Conservation (phyloP, 2,329 filamentous ascomycete species). For the Atkinsonella hypoxylon region DNA sequence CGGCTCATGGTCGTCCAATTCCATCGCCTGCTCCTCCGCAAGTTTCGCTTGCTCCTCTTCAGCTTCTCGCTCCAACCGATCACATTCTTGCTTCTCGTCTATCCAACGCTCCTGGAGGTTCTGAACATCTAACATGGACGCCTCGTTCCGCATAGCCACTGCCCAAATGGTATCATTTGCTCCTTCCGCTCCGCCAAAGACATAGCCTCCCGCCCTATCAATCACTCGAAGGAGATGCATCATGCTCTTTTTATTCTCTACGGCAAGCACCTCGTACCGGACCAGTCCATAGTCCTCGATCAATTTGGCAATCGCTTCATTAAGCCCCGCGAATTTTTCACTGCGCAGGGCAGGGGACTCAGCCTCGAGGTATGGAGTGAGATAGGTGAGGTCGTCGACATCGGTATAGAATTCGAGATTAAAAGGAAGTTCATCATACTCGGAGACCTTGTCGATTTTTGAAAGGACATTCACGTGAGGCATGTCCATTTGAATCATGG, state of each 20-base stretch:
- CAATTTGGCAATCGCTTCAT: constrained; percentile 74
- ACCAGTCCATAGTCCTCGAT: constrained; percentile 87
- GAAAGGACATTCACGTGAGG: constrained; percentile 92
- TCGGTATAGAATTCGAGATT: constrained; percentile 97
- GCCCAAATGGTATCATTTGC: constrained; percentile 97
- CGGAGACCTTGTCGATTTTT: constrained; percentile 88
- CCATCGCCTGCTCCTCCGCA: constrained; percentile 25
- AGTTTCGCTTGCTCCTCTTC: constrained; percentile 61
- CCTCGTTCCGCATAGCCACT: constrained; percentile 73
- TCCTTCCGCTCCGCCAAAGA: constrained; percentile 80
- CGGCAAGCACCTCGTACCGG: constrained; percentile 82
- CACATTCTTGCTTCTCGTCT: constrained; percentile 78
- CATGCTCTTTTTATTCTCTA: constrained; percentile 97
- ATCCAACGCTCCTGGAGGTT: constrained; percentile 97
- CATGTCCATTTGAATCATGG: constrained; percentile 97
- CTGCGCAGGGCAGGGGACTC: constrained; percentile 61
- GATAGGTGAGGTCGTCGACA: constrained; percentile 80
- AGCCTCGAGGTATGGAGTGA: constrained; percentile 67
- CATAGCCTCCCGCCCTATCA: constrained; percentile 84
- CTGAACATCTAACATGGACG: constrained; percentile 63
- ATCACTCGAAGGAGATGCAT: constrained; percentile 81
- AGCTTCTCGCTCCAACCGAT: constrained; percentile 63
- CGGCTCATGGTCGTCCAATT: constrained; percentile 20
- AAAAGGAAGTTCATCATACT: constrained; percentile 80
- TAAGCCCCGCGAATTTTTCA: constrained; percentile 72